Conservation (phyloP, 345 rosid genomes). For the Hibiscus trionum region DNA sequence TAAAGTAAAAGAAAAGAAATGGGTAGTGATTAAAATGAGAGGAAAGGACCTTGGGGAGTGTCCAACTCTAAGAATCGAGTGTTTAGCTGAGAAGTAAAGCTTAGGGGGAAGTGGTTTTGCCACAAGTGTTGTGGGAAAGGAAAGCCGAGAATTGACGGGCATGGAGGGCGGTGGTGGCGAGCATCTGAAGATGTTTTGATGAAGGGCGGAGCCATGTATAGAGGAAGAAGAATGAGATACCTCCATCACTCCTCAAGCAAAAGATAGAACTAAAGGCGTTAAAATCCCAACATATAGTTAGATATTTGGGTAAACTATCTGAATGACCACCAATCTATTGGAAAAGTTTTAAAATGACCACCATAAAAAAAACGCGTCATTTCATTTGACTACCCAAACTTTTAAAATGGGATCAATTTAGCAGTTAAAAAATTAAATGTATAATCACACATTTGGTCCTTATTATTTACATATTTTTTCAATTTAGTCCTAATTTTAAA, state of each 20-base stretch:
- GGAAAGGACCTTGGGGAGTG: neutral
- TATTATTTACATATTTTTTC: too few species aligned
- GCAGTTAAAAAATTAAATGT: too few species aligned
- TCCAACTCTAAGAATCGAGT: conserved; percentile 2
- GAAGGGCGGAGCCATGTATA: neutral
- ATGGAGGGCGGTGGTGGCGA: neutral
- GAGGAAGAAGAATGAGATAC: neutral
- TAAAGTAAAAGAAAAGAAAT: neutral
- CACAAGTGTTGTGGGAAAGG: neutral
- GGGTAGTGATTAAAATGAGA: neutral
- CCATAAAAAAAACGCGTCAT: too few species aligned
- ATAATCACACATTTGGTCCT: too few species aligned
- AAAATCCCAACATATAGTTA: neutral
- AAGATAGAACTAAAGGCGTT: neutral
- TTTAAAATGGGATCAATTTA: too few species aligned
- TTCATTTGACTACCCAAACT: too few species aligned
- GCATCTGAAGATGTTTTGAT: neutral
- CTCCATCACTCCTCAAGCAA: neutral
- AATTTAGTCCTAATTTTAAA: too few species aligned
- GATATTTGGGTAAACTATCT: too few species aligned
- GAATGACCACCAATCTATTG: too few species aligned
- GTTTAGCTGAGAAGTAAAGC: conserved; percentile 3
- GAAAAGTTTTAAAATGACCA: too few species aligned
- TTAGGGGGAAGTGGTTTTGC: neutral
- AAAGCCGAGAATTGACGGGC: neutral